Percentiles rank a stretch among this genome's conserved stretches.
Evolutionary conservation across 768 basidiomycete genomes (phyloP).

Genomic region (Tylopilus plumbeoviolaceoides): DNA sequence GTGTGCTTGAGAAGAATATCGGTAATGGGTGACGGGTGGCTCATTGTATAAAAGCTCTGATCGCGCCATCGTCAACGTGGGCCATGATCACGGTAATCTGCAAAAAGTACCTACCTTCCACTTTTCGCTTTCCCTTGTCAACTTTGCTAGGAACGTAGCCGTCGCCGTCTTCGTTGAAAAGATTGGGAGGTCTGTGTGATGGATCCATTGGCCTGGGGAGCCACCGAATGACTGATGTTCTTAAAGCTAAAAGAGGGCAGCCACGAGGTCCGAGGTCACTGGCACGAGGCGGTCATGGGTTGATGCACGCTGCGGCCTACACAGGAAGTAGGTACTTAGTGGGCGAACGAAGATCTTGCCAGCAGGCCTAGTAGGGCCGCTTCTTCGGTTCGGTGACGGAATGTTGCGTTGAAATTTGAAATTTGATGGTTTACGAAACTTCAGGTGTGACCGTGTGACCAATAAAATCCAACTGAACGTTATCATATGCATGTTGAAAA

Average conservation of each 20-base stretch:
- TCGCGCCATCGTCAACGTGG: not conserved
- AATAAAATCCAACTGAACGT: no score
- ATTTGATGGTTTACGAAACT: no score
- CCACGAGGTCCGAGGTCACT: slow-evolving; percentile 10
- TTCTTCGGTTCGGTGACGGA: not conserved
- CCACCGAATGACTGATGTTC: not conserved
- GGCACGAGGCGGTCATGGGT: not conserved
- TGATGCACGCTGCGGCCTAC: not conserved
- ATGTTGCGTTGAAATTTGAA: no score
- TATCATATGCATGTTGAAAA: no score
- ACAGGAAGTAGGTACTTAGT: slow-evolving; percentile 9
- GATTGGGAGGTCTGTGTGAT: slow-evolving; percentile 7
- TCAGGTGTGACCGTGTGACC: no score
- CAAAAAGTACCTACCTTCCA: slow-evolving; percentile 9
- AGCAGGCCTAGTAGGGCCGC: no score
- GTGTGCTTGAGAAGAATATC: not conserved
- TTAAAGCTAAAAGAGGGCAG: slow-evolving; percentile 5
- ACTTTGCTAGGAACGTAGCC: not conserved
- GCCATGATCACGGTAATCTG: not conserved
- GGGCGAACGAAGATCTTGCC: slow-evolving; percentile 10
- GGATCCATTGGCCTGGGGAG: slow-evolving; percentile 14
- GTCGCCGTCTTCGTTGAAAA: slow-evolving; percentile 2
- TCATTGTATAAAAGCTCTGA: slow-evolving; percentile 9
- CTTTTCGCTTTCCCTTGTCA: slow-evolving; percentile 21
- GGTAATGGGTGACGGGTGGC: not conserved